Evolutionary conservation across 228 moss, liverwort and hornwort species (phyloP), one percentile per base, ranked within the genome.

Genomic region (Sphagnum magellanicum): DNA sequence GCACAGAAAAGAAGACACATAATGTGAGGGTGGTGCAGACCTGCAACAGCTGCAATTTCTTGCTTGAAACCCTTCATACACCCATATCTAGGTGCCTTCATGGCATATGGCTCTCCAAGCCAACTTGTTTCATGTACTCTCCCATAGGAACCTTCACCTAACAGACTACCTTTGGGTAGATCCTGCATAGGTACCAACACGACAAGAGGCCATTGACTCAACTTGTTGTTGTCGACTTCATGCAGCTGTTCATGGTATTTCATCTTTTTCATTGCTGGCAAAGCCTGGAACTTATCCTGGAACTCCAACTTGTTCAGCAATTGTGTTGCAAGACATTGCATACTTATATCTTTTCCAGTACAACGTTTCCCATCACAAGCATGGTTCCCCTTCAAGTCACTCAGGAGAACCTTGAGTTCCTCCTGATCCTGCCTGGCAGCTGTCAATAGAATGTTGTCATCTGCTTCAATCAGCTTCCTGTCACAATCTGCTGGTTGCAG

Each of bases 11-110:
- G 15, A 16, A 67, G 68, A 64, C 64, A 16, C 2, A 79, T 68
- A 15, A 71, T 63, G 11, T 79, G 10, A 5, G 74, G 79, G 13
- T 79, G 79, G 59, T 60, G 32, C 6, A 79, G 46, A 7, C 11
- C 0, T 16, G 60, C 50, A 63, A 79, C 2, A 13, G 71, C 74
- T 5, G 5, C 7, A 59, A 53, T 60, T 71, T 79, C 79, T 46
- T 68, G 16, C 4, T 64, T 14, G 11, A 71, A 72, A 4, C 14
- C 5, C 5, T 63, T 0, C 4, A 72, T 72, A 32, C 0, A 3
- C 32, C 32, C 32, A 32, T 32, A 3, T 32, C 32, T 32, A 32
- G 32, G 3, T 32, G 2, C 3, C 72, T 74, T 74, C 10, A 69
- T 53, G 49, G 71, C 71, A 55, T 4, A 58, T 7, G 4, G 0